Base-by-base conservation (phyloP, 2,329 filamentous ascomycete genomes). In the Talaromyces sp. region DNA sequence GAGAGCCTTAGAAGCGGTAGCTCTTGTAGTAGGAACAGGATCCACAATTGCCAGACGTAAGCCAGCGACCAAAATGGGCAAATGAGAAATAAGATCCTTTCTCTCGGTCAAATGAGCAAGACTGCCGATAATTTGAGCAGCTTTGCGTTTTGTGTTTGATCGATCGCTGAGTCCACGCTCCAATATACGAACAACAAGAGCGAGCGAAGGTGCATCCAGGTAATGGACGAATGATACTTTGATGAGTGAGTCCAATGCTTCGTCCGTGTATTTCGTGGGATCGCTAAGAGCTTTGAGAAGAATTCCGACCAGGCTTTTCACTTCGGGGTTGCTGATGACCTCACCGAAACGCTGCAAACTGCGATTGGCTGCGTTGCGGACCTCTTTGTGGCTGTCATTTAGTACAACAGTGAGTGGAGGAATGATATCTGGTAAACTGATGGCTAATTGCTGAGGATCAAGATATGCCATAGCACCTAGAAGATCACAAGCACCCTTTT, bases 191-290 rank as follows among this genome's bases (percentile, higher is more conserved):
- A 95, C 96, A 68, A 99, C 92, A 62, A 99, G 85, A 22, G 95
- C 95, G 71, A 99, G 83, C 2, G 96, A 99, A 5, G 95, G 95
- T 0, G 96, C 92, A 77, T 99, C 95, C n/a, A 99, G 85, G 74
- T 98, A 99, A 79, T 99, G 95, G 14, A 97, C 89, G 75, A 99
- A 99, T 58, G 93, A 93, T n/a, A 99, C 91, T 80, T 97, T 97
- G 82, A 99, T 97, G 65, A 99, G 85, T 0, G 92, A 84, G 76
- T 99, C 94, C 66, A 99, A 83, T 16, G 95, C 95, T 70, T 96
- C 91, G 73, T 99, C 94, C 0, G 96, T 99, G 79, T 97, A 92
- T 75, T 95, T 98, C 0, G 94, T 99, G 1, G 95, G 93, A 75
- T 99, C 95, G 73, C 95, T 99, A 66, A 99, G 87, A 67, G 95